Evolutionary conservation across 306 rosid species (phyloP).

Genomic region (Casuarina equisetifolia): DNA sequence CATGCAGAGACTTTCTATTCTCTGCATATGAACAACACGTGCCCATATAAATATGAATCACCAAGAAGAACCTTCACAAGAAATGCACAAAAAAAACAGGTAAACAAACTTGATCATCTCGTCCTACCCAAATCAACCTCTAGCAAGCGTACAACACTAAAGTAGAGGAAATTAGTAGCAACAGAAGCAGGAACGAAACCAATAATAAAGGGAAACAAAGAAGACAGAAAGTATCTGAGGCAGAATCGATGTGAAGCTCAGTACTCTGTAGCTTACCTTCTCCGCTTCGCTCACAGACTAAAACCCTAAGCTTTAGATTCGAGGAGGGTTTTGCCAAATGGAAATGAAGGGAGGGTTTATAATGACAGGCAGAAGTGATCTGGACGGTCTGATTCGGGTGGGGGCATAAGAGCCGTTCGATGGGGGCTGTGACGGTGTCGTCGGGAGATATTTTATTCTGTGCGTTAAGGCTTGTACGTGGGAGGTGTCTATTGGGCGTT

Average conservation of each 20-base stretch:
- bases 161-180: neutral
- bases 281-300: no score
- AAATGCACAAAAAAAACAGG: neutral
- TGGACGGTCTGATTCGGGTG: constrained; percentile 12
- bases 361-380: neutral
- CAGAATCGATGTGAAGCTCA: no score
- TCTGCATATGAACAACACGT: neutral
- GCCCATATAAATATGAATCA: no score
- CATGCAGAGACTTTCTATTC: neutral
- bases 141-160: neutral
- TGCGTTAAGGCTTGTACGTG: no score
- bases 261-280: no score
- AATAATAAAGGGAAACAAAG: neutral
- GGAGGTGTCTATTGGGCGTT: no score
- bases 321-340: no score
- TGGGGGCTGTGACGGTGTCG: neutral
- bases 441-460: neutral
- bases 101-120: neutral
- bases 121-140: neutral
- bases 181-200: neutral
- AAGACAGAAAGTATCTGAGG: neutral
- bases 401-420: constrained; percentile 23
- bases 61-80: no score
- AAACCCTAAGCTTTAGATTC: no score
- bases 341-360: no score